Conservation (phyloP, 1,139 yeast genomes). For the Groenewaldozyma sp. region DNA sequence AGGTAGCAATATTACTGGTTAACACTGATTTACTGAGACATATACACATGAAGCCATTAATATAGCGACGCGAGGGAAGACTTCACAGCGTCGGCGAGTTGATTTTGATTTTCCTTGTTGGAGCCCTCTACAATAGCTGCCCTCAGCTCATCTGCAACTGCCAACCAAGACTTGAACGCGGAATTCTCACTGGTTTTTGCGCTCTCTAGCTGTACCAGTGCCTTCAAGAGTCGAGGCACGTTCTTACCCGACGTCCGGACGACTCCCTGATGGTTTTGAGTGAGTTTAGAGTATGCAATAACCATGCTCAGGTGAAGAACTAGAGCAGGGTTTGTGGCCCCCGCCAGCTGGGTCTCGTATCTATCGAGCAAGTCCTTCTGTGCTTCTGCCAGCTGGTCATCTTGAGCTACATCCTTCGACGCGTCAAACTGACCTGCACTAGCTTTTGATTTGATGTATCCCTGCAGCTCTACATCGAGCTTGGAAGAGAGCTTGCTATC, state of each 20-base stretch:
- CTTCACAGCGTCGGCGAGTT: no score
- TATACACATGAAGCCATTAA: no score
- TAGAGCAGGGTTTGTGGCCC: constrained; percentile 21
- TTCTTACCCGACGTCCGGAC: constrained; percentile 26
- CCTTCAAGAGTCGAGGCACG: no score
- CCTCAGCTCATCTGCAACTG: no score
- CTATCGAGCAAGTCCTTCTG: constrained; percentile 10
- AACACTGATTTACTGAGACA: no score
- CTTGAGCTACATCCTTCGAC: neutral
- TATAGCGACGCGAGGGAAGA: no score
- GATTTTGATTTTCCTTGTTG: no score
- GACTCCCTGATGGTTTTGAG: constrained; percentile 13
- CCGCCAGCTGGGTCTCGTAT: constrained; percentile 13
- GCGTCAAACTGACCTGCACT: constrained; percentile 1
- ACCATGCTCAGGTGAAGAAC: constrained; percentile 23
- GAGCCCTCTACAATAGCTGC: no score
- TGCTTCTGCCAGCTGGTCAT: constrained; percentile 6
- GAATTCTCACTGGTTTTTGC: no score
- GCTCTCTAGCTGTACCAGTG: no score
- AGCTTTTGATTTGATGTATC: constrained; percentile 6
- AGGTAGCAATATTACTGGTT: no score
- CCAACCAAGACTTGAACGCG: no score
- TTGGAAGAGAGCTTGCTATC: constrained; percentile 13
- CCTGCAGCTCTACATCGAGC: constrained; percentile 12
- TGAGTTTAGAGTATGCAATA: constrained; percentile 16